Base-by-base conservation (phyloP, 306 rosid genomes). In the Glycyrrhiza uralensis region DNA sequence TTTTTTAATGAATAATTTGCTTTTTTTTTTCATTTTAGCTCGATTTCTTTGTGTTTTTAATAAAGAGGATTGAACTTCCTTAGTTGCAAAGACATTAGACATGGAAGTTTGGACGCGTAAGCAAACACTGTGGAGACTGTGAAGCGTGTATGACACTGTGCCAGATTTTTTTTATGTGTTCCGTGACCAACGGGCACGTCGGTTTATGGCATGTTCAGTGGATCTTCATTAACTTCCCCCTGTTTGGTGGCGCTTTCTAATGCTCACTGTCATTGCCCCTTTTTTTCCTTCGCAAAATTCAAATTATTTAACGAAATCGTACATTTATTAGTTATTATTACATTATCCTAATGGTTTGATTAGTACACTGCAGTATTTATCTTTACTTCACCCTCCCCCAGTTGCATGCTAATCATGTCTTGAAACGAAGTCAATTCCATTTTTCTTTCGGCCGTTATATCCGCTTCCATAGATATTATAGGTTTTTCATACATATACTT, bases 21-120 rank as follows among this genome's bases (percentile, higher is more conserved):
- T n/a, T n/a, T n/a, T n/a, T n/a, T n/a, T n/a, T n/a, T n/a, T n/a
- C n/a, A n/a, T n/a, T n/a, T n/a, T n/a, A n/a, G n/a, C n/a, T n/a
- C n/a, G 7, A 0, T 44, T 4, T 5, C 15, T 24, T 51, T 6
- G 6, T 0, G 1, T 3, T 30, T 18, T 9, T 2, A 0, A 23
- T 4, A 39, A 56, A 56, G 18, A 44, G 41, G 33, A 19, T 3
- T 10, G 8, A 58, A 49, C 0, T 52, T 78, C 9, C 90, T 85
- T 85, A 64, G 51, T 32, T 11, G 72, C 75, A 61, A 83, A 85
- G 92, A 49, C 3, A 80, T 26, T 81, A 85, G 92, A 49, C 3
- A 80, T 26, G 41, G 20, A 41, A 19, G 2, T 29, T 45, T 33
- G 63, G 66, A 41, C 64, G 79, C 84, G 85, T 80, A 77, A 50